Base-by-base conservation (phyloP, 768 basidiomycete genomes). In the Botryobasidium botryosum region DNA sequence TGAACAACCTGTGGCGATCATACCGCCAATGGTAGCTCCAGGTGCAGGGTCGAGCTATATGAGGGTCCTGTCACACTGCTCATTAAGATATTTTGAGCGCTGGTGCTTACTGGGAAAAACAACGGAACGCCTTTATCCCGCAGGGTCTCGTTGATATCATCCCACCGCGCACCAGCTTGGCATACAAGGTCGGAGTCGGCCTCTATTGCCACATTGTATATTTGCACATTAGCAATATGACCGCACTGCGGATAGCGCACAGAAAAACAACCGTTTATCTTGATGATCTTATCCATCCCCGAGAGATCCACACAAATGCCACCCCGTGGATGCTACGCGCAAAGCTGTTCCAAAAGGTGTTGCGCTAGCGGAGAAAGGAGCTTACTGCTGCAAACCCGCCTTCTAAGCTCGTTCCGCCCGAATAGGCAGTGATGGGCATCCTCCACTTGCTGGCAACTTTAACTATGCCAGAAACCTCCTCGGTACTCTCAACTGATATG, bases 401-500 rank as follows among this genome's bases (percentile, higher is more conserved):
- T 57, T 92, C 88, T 10, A 91, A 66, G 54, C 77, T 79, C 0
- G 86, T 92, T 8, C 82, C 87, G 2, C 86, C 88, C 39, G 79
- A 76, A 54, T 79, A 90, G 2, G 86, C 74, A 15, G 74, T 74
- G 23, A 92, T 68, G 2, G 90, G 88, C 28, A 92, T 65, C 38
- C 66, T 66, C 57, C 75, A 79, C 56, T 76, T 75, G 36, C 71
- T 66, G 1, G 90, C 76, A 33, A 87, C 71, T 47, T 80, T 72
- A 47, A 94, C 77, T 40, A 86, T 66, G 47, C 72, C 69, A 45
- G 84, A 76, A 2, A 94, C 85, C 55, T 94, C 88, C 44, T 77
- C 74, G 0, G 88, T 92, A 44, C 65, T 72, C 28, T 59, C 57
- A 4, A 75, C 75, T 40, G 69, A 71, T 40, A 80, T 74, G 21